Conservation (phyloP, 164 flowering plant genomes). For the Warburgia ugandensis region DNA sequence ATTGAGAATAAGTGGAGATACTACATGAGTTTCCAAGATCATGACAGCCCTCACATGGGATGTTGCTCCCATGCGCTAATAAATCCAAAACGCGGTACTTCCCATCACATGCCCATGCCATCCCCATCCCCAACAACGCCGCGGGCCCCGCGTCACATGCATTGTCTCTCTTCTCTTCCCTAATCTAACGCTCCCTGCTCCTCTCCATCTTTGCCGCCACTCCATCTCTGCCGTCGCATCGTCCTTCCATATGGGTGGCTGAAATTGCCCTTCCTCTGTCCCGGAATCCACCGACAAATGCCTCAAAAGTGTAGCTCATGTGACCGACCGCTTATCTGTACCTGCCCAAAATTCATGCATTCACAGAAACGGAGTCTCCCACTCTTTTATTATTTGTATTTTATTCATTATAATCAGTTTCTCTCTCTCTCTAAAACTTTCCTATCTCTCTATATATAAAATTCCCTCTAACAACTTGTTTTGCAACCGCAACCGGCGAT, state of each 20-base stretch:
- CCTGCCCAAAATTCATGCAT: conserved; percentile 27
- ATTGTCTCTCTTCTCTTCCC: conserved; percentile 11
- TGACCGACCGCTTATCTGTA: conserved; percentile 30
- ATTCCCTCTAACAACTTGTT: background rate
- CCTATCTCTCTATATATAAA: background rate
- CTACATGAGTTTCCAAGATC: too few relatives aligned
- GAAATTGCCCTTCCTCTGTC: conserved; percentile 33
- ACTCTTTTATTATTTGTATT: too few relatives aligned
- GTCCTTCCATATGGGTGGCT: conserved; percentile 27
- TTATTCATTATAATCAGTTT: too few relatives aligned
- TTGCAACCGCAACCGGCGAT: background rate
- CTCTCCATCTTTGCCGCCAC: conserved; percentile 14
- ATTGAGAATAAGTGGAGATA: too few relatives aligned
- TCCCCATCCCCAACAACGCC: conserved; percentile 3
- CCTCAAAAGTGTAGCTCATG: conserved; percentile 23
- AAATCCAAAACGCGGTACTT: background rate
- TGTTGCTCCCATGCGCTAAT: conserved; percentile 8
- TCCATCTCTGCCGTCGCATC: conserved; percentile 29
- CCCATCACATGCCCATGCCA: conserved; percentile 12
- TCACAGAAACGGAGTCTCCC: conserved; percentile 19
- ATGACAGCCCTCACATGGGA: conserved; percentile 22
- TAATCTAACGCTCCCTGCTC: conserved; percentile 24
- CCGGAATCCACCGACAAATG: conserved; percentile 14
- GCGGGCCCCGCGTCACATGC: conserved; percentile 21
- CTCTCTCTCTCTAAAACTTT: too few relatives aligned